Base-by-base conservation (phyloP, 768 basidiomycete species). In the Hysterangium stoloniferum region DNA sequence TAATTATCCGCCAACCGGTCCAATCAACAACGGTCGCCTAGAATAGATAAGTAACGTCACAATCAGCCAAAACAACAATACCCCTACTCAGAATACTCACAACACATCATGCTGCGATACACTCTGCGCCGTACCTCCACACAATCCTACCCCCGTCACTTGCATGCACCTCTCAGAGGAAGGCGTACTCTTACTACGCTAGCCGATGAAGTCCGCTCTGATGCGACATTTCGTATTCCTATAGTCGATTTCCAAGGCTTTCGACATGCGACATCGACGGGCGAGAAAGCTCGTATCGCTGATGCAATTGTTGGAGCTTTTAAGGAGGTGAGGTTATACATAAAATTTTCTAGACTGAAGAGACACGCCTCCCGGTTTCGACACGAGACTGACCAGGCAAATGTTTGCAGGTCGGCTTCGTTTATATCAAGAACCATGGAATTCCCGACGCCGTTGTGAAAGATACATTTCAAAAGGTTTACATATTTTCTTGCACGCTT, bases 181-280 rank as follows among this genome's bases (percentile, higher is more conserved):
- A 4, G 11, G 17, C 47, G 47, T 37, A 13, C 33, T 44, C 44
- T 59, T 9, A 40, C 56, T 22, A 56, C 57, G 35, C 54, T 56
- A 4, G 57, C 56, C 8, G 51, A 74, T 67, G 66, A 65, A 17
- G 62, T 62, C 31, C 66, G 62, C 20, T 65, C 67, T 15, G 66
- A 70, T 35, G 58, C 62, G 32, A 66, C 66, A 4, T 82, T 84
- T 60, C 68, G 67, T 29, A 88, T 91, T 47, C 90, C 90, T 24
- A 68, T 90, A 25, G 78, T 92, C 58, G 79, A 90, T 68, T 90
- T 93, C 57, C 71, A 77, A 57, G 80, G 76, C 50, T 89, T 83
- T 61, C 72, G 75, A 48, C 59, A 67, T 19, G 72, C 79, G 1
- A 59, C 66, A n/a, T 73, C 78, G 0, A 44, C 59, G 1, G 64